A percentile compares a stretch with the other conserved stretches of the same genome.
Conservation (phyloP, 352 stramenopile species). For the Pythium phragmiticola region DNA sequence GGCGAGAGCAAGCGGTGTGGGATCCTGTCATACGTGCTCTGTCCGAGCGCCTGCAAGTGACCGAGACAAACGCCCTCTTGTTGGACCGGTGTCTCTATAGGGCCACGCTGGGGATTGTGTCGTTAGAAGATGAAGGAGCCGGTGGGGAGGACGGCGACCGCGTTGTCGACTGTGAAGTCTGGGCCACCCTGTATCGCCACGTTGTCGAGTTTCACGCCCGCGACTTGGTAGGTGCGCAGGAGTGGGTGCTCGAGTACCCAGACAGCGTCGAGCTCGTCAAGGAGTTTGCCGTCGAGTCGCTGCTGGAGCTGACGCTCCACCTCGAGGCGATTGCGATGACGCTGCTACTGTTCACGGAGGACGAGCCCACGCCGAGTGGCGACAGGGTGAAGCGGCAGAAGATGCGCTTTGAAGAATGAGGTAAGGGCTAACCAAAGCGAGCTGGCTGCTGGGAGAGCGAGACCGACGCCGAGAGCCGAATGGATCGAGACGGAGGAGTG, state of each 20-base stretch:
- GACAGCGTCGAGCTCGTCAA: conserved; percentile 53
- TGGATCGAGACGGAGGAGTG: neutral
- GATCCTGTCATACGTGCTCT: conserved; percentile 32
- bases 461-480: neutral
- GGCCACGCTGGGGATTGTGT: conserved; percentile 37
- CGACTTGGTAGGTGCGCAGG: conserved; percentile 24
- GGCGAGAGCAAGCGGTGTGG: conserved; percentile 36
- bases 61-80: neutral
- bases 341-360: conserved; percentile 40
- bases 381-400: conserved; percentile 21
- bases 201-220: conserved; percentile 41
- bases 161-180: conserved; percentile 44
- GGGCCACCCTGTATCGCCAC: conserved; percentile 26
- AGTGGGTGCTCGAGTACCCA: conserved; percentile 42
- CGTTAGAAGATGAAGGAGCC: conserved; percentile 13
- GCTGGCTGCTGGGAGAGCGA: neutral
- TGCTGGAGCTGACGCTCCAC: conserved; percentile 59
- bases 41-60: conserved; percentile 33
- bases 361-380: neutral
- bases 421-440: neutral
- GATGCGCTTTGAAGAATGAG: conserved; percentile 56
- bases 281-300: conserved; percentile 54
- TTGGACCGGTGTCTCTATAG: conserved; percentile 52
- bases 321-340: conserved; percentile 54
- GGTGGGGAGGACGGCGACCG: conserved; percentile 26